A percentile compares a stretch with the other conserved stretches of the same genome.
Evolutionary conservation across 768 basidiomycete species (phyloP).

Genomic region (Butyriboletus loyo): DNA sequence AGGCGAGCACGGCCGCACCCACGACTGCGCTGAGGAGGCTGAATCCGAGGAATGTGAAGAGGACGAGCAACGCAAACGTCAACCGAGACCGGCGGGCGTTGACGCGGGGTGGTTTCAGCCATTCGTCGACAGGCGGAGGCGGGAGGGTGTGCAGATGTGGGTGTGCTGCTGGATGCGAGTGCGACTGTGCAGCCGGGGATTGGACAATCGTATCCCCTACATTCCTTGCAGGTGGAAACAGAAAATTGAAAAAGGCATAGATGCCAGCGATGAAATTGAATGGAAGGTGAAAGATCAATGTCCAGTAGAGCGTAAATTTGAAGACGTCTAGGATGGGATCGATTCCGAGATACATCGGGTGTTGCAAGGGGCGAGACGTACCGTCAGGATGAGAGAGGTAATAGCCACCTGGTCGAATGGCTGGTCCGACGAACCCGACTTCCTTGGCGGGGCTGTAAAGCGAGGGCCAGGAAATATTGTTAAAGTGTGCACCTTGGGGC

Average conservation of each 20-base stretch:
- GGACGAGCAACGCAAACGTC: conserved; percentile 40
- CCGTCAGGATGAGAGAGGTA: conserved; percentile 38
- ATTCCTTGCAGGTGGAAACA: conserved; percentile 33
- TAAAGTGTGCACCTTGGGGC: conserved; percentile 5
- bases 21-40: conserved; percentile 39
- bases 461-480: conserved; percentile 34
- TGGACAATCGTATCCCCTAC: conserved; percentile 2
- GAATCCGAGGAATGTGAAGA: conserved; percentile 33
- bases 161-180: not conserved
- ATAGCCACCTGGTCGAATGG: conserved; percentile 31
- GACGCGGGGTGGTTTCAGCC: conserved; percentile 15
- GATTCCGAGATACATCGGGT: too few species aligned
- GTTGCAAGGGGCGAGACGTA: conserved; percentile 2
- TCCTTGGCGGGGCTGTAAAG: conserved; percentile 39
- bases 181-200: not conserved
- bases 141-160: not conserved
- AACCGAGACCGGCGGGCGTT: conserved; percentile 38
- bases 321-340: conserved; percentile 35
- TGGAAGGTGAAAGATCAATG: conserved; percentile 44
- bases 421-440: conserved; percentile 23
- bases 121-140: not conserved
- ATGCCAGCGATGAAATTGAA: conserved; percentile 37
- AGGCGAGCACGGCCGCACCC: conserved; percentile 38
- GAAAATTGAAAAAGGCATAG: conserved; percentile 42
- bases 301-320: conserved; percentile 48